Base-by-base conservation (phyloP, 1,139 yeast genomes). In the Geotrichum klebahnii region DNA sequence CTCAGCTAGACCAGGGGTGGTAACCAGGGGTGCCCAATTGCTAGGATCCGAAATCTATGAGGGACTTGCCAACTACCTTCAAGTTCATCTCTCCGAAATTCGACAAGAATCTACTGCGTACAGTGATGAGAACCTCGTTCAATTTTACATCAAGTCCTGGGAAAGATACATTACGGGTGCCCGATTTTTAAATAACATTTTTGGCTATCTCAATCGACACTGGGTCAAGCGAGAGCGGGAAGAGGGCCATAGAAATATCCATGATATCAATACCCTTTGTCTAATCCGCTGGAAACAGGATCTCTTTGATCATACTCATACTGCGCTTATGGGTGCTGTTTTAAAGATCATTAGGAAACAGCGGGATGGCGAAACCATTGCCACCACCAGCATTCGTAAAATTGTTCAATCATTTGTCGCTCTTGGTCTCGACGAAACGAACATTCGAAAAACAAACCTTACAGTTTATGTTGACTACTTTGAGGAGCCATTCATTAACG, bases 211-310 rank as follows among this genome's bases (percentile, higher is more conserved):
- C 79, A 94, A 94, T 67, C 79, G 97, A 57, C 92, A 92, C 69
- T 94, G 98, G 98, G 97, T 94, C 45, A 88, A 85, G 62, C 89
- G 95, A 65, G 97, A 92, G 67, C 78, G 97, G 62, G 86, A 90
- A 39, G 97, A 92, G 65, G 97, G 97, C n/a, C 80, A 88, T 61
- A 78, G 90, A 57, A 89, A 88, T 61, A 81, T 92, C 45, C 88
- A 82, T 66, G 98, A 94, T 67, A 95, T 94, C 34, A 83, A 87
- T 63, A 89, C 97, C 0, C 73, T 92, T 59, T 84, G 96, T 50
- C 72, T 92, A 54, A 76, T 89, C 57, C 83, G 88, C 49, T 94
- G 99, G 99, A 83, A 86, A 62, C 79, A 81, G 54, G 81, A 81
- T 56, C 77, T 92, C 79, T 92, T 92, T 67, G 77, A 79, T 57